Base-by-base conservation (phyloP, 2,329 filamentous ascomycete genomes). In the Colletotrichum salicis region DNA sequence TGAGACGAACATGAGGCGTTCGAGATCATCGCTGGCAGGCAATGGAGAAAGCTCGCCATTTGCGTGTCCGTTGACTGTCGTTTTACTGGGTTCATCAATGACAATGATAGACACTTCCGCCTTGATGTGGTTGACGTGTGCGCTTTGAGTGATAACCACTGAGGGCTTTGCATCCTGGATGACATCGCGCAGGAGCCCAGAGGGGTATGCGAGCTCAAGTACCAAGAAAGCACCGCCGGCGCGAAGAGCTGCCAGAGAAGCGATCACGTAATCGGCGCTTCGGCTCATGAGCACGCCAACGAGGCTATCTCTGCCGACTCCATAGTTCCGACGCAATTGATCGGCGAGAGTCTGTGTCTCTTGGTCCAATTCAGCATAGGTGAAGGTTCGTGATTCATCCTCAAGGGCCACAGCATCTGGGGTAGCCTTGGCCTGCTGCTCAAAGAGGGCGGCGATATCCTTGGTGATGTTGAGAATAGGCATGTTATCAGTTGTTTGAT, bases 221-320 rank as follows among this genome's bases (percentile, higher is more conserved):
- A 95, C 93, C 5, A 96, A 85, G 78, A 95, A 96, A 1, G 93
- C 93, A 65, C 93, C 93, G 63, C 93, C 93, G 2, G 93, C 93
- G 71, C 92, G 90, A 51, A 95, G 87, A n/a, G 92, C 90, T 31
- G 93, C 93, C 64, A 96, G 85, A 78, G 92, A 94, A 19, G 93
- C 91, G 80, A 95, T 91, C 72, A 96, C 92, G 81, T 95, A 94
- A 81, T 94, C 88, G 60, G 92, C 92, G 79, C 92, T 94, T 66
- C 93, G 90, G 67, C 90, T 91, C 78, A 95, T 87, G 64, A 95
- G 86, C 54, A 96, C 90, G 64, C 93, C 93, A 37, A 95, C 93
- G 22, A 94, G 86, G 75, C 86, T 87, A 80, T 96, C 93, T 71
- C 93, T 91, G 68, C 89, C 88, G 66, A 95, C 93, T 55, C 92